phyloP scores from a whole-genome alignment of 1,139 yeast genomes.

The Meyerozyma smithsonii region DNA sequence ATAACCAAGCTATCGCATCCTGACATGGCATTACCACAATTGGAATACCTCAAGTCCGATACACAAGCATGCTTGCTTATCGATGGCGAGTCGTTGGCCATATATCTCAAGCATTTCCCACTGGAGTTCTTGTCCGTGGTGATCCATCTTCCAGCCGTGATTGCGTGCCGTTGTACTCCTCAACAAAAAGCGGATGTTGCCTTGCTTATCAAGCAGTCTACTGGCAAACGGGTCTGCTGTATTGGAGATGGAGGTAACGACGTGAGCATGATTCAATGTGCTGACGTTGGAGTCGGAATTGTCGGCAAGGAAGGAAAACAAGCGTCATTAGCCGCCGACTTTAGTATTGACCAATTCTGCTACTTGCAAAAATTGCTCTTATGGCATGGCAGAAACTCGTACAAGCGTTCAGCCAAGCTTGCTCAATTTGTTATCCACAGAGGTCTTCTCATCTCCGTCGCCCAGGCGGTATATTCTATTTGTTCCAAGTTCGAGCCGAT shows the following conservation, averaged over 20 bases:
- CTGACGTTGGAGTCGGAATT: slow-evolving; percentile 98
- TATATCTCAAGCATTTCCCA: slow-evolving; percentile 58
- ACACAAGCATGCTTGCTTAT: slow-evolving; percentile 76
- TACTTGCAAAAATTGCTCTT: slow-evolving; percentile 78
- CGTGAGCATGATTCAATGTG: slow-evolving; percentile 98
- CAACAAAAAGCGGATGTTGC: slow-evolving; percentile 99
- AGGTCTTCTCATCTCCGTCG: slow-evolving; percentile 90
- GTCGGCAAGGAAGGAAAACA: slow-evolving; percentile 98
- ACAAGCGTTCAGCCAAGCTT: slow-evolving; percentile 89
- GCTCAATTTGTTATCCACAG: slow-evolving; percentile 96
- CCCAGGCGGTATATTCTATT: slow-evolving; percentile 90
- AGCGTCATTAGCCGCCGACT: slow-evolving; percentile 96
- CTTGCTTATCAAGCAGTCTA: slow-evolving; percentile 62
- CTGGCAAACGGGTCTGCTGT: slow-evolving; percentile 91
- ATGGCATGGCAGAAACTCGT: slow-evolving; percentile 98
- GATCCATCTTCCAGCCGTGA: slow-evolving; percentile 78
- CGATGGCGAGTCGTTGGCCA: slow-evolving; percentile 87
- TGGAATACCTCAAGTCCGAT: slow-evolving; percentile 66
- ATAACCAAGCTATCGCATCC: slow-evolving; percentile 60
- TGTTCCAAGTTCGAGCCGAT: slow-evolving; percentile 87
- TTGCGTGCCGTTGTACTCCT: slow-evolving; percentile 98
- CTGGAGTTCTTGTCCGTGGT: slow-evolving; percentile 76
- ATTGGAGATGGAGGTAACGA: slow-evolving; percentile 99
- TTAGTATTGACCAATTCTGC: slow-evolving; percentile 88
- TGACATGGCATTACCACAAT: slow-evolving; percentile 63